These are phyloP conservation scores for Cladosporium sp. DNA, from an alignment of 2,329 filamentous ascomycete genomes.

Conservation along the genomic window DNA sequence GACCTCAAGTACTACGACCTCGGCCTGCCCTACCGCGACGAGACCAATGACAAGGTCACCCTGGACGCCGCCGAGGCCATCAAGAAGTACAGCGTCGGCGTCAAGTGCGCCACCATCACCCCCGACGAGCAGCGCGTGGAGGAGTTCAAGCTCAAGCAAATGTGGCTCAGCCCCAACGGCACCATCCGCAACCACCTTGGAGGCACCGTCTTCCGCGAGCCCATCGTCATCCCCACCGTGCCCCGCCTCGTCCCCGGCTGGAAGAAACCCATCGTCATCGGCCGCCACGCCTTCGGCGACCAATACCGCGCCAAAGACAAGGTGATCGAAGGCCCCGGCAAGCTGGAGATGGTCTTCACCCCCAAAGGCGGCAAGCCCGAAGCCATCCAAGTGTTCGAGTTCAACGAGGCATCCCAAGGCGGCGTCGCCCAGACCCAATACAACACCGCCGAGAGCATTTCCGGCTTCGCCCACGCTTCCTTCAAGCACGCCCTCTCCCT, in stretches of 20 bases:
- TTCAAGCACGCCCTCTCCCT: slow-evolving; percentile 94
- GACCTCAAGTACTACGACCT: slow-evolving; percentile 68
- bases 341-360: slow-evolving; percentile 91
- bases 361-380: slow-evolving; percentile 74
- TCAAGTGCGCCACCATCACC: slow-evolving; percentile 99
- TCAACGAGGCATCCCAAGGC: slow-evolving; percentile 65
- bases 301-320: slow-evolving; percentile 96
- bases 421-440: slow-evolving; percentile 94
- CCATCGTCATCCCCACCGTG: slow-evolving; percentile 91
- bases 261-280: slow-evolving; percentile 99
- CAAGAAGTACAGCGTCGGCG: slow-evolving; percentile 97
- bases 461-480: slow-evolving; percentile 88
- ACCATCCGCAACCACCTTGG: slow-evolving; percentile 70
- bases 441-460: slow-evolving; percentile 95
- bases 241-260: slow-evolving; percentile 92
- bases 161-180: slow-evolving; percentile 98
- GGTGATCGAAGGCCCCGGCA: slow-evolving; percentile 77
- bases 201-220: slow-evolving; percentile 97
- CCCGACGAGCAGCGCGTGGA: slow-evolving; percentile 94
- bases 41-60: slow-evolving; percentile 96
- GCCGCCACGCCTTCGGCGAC: slow-evolving; percentile 95
- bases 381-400: slow-evolving; percentile 85
- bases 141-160: slow-evolving; percentile 99
- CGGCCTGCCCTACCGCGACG: slow-evolving; percentile 87
- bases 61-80: slow-evolving; percentile 93